Evolutionary conservation across 1,284 basidiomycete genomes (phyloP).

Genomic region (Puccinia triticina): DNA sequence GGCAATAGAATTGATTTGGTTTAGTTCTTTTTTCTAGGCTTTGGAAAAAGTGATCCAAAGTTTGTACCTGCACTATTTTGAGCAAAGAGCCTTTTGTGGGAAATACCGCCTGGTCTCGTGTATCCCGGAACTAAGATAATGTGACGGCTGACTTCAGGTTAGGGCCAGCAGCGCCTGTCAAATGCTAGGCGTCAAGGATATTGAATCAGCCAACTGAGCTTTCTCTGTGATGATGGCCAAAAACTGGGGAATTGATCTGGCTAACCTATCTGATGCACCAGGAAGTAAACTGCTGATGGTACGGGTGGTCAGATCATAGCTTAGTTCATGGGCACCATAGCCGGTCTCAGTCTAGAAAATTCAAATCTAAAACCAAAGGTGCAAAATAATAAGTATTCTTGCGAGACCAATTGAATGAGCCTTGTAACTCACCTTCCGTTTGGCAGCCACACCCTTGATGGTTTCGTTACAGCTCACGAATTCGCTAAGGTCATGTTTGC

Average conservation of each 20-base stretch:
- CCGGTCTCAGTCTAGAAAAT: constrained; percentile 60
- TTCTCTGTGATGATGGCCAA: not conserved
- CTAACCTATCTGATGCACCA: constrained; percentile 76
- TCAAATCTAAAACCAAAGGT: constrained; percentile 58
- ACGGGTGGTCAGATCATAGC: constrained; percentile 77
- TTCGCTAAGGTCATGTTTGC: constrained; percentile 71
- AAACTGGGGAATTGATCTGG: constrained; percentile 42
- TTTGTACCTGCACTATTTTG: constrained; percentile 38
- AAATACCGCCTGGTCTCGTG: constrained; percentile 72
- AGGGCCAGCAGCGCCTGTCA: constrained; percentile 74
- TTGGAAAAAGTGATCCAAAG: not conserved
- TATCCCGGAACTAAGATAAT: constrained; percentile 77
- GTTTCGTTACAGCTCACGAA: constrained; percentile 74
- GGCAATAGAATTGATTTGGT: not conserved
- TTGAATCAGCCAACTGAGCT: not conserved
- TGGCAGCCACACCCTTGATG: constrained; percentile 69
- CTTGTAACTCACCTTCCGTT: constrained; percentile 67
- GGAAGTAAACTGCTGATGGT: constrained; percentile 73
- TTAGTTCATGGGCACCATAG: constrained; percentile 72
- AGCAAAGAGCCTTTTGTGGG: constrained; percentile 66
- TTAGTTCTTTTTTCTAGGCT: not conserved
- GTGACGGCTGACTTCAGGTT: constrained; percentile 81
- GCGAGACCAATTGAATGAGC: not conserved
- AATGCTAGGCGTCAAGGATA: constrained; percentile 65
- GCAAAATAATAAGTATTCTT: not conserved